These are phyloP conservation scores for Euphorbia schlechtendalii DNA, from an alignment of 441 rosid genomes.

Conservation along the genomic window DNA sequence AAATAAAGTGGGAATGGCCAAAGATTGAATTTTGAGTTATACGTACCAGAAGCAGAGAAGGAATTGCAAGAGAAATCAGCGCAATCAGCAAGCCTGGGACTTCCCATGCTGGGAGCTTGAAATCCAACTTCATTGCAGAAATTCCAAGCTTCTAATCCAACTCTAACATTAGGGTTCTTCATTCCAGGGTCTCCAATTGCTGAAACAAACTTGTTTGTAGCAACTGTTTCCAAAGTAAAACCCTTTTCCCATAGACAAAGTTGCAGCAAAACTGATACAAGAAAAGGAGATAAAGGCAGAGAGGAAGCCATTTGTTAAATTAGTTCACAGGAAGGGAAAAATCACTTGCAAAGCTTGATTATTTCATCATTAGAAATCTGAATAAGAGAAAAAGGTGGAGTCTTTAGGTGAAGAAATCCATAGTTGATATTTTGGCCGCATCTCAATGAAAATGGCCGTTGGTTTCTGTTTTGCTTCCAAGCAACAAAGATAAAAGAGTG, in stretches of 20 bases:
- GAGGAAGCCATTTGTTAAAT: slow-evolving; percentile 8
- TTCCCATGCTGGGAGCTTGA: slow-evolving; percentile 59
- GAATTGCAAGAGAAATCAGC: slow-evolving; percentile 39
- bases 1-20: not conserved
- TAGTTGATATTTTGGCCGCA: not conserved
- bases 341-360: not conserved
- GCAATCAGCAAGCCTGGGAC: slow-evolving; percentile 68
- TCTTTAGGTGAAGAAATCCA: not conserved
- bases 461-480: not conserved
- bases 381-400: not conserved
- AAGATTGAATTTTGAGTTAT: not conserved
- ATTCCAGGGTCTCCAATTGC: slow-evolving; percentile 66
- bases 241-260: slow-evolving; percentile 5
- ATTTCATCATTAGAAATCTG: not conserved
- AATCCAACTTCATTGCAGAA: slow-evolving; percentile 73
- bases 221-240: not conserved
- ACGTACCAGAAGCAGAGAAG: slow-evolving; percentile 30
- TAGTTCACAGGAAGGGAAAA: not conserved
- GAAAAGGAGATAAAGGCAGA: not conserved
- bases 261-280: not conserved
- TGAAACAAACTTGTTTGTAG: slow-evolving; percentile 25
- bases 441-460: not conserved
- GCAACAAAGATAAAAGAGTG: not conserved
- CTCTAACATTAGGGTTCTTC: slow-evolving; percentile 48
- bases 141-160: slow-evolving; percentile 70